phyloP scores from a whole-genome alignment of 352 stramenopile species.

The Plasmopara muralis region DNA sequence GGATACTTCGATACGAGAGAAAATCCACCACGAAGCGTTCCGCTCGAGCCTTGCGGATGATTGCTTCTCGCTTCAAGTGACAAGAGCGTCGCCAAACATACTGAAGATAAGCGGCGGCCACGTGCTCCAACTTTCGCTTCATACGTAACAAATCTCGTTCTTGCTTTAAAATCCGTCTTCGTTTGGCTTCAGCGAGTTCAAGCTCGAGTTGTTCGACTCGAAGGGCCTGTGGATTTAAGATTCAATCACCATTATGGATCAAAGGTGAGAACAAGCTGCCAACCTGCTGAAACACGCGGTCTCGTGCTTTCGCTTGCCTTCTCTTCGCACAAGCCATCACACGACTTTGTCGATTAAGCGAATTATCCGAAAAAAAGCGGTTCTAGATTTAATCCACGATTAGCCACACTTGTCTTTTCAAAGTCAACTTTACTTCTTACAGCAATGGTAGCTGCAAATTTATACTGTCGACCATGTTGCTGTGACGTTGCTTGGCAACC shows the following conservation, averaged over 20 bases:
- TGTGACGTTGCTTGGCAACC: slow-evolving; percentile 33
- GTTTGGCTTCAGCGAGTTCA: slow-evolving; percentile 37
- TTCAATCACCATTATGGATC: not conserved
- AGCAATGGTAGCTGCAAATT: slow-evolving; percentile 34
- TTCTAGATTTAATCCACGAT: slow-evolving; percentile 24
- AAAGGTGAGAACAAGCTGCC: no score
- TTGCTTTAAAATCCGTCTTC: slow-evolving; percentile 31
- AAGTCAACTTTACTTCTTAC: slow-evolving; percentile 10
- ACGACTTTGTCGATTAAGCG: slow-evolving; percentile 43
- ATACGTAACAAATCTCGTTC: slow-evolving; percentile 50
- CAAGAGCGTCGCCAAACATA: slow-evolving; percentile 41
- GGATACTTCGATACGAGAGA: slow-evolving; percentile 13
- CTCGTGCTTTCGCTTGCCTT: slow-evolving; percentile 38
- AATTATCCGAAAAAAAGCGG: slow-evolving; percentile 71
- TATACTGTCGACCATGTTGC: slow-evolving; percentile 20
- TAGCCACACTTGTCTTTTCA: not conserved
- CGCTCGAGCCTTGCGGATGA: slow-evolving; percentile 16
- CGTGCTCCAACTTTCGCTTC: slow-evolving; percentile 50
- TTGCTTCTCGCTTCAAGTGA: slow-evolving; percentile 8
- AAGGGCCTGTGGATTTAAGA: slow-evolving; percentile 23
- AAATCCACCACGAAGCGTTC: slow-evolving; percentile 30
- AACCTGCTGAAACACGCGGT: slow-evolving; percentile 54
- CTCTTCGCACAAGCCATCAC: slow-evolving; percentile 54
- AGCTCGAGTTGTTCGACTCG: slow-evolving; percentile 41
- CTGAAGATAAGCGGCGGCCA: slow-evolving; percentile 65